Evolutionary conservation across 2,329 filamentous ascomycete genomes (phyloP), one percentile per base, ranked within the genome.

Genomic region (Microdochium trichocladiopsis): DNA sequence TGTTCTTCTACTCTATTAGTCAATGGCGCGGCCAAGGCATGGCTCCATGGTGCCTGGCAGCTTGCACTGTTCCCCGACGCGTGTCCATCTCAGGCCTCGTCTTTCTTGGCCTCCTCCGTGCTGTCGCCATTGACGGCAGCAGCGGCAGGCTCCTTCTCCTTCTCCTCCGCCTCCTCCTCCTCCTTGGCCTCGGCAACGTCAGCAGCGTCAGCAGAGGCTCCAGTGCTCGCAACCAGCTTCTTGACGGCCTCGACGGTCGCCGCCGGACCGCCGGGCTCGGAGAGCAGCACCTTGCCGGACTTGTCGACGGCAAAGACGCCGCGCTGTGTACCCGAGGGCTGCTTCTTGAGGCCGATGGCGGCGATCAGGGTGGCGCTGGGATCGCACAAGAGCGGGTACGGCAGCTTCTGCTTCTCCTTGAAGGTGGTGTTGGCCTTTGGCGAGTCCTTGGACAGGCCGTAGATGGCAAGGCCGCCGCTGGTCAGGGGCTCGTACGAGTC

Each of bases 341-440:
- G 69, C 75, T 96, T 96, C 74, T 91, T 92, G 58, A 97, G 72
- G n/a, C 92, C 93, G 66, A 97, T 88, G 52, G 91, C 91, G 12
- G 69, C 76, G 62, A 97, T 95, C 54, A 99, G 79, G 2, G 82
- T 84, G 25, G 79, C 82, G 50, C 74, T 72, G 5, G 86, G 80
- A 68, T 99, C 92, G 73, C 92, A 97, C 41, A 99, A 81, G 47
- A 99, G 82, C 33, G 87, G 76, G 69, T 96, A 99, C 4, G 87
- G 89, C 51, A 97, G 81, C 57, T 87, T 90, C 70, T 97, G 90
- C 75, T 95, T 96, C 41, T 84, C 86, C 72, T 90, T 88, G 80
- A 97, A 99, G 47, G 83, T 90, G 23, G 89, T 92, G 75, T 99
- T 99, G 63, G 90, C 84, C 73, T 94, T 95, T 63, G 90, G 84